These are phyloP conservation scores for Straminergon stramineum DNA, from an alignment of 225 moss, liverwort and hornwort genomes.

Conservation along the genomic window DNA sequence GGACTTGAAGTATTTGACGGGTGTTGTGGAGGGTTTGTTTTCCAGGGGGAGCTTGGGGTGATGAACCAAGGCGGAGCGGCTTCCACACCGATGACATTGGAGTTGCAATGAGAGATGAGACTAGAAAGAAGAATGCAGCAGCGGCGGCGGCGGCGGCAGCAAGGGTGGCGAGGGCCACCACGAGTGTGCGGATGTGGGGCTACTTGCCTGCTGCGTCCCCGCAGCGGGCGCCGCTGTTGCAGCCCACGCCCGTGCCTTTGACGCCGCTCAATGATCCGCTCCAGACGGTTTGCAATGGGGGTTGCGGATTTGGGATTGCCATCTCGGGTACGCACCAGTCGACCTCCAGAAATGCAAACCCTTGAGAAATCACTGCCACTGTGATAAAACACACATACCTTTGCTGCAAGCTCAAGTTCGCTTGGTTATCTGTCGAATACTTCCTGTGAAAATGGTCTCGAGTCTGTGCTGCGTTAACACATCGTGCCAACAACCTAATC, in stretches of 20 bases:
- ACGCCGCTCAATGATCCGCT: constrained; percentile 43
- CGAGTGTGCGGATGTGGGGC: constrained; percentile 86
- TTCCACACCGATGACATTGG: constrained; percentile 29
- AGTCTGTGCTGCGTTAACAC: background rate
- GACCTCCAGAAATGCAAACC: background rate
- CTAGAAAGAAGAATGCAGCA: constrained; percentile 10
- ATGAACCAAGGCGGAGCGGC: constrained; percentile 26
- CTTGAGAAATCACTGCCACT: background rate
- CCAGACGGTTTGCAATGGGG: constrained; percentile 68
- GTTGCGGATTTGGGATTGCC: constrained; percentile 85
- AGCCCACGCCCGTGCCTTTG: constrained; percentile 49
- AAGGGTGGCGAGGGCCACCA: background rate
- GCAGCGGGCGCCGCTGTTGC: constrained; percentile 50
- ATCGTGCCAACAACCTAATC: background rate
- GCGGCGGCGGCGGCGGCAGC: background rate
- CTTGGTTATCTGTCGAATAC: background rate
- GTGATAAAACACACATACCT: background rate
- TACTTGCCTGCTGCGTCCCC: constrained; percentile 78
- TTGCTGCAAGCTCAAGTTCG: background rate
- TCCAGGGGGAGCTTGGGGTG: background rate
- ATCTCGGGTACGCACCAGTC: constrained; percentile 60
- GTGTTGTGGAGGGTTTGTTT: background rate
- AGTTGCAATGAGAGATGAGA: constrained; percentile 55
- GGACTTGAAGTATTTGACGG: background rate
- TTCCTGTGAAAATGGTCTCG: background rate